Conservation (phyloP, 2,329 filamentous ascomycete genomes). For the Neofusicoccum laricinum region DNA sequence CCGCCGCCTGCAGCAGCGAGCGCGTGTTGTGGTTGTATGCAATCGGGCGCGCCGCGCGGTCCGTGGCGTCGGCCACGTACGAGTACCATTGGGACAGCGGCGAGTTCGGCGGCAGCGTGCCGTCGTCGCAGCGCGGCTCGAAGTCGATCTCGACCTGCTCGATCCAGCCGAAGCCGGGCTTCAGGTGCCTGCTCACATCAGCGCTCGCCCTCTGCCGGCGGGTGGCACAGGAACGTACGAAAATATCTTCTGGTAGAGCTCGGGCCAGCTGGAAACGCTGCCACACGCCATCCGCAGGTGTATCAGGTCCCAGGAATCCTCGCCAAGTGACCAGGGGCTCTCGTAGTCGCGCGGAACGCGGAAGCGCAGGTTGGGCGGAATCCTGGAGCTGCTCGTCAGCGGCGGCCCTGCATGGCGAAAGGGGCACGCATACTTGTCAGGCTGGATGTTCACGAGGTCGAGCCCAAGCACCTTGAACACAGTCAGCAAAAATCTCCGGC, state of each 20-base stretch:
- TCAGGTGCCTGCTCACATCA: slow-evolving; percentile 61
- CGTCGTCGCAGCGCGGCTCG: slow-evolving; percentile 68
- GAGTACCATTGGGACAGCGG: slow-evolving; percentile 67
- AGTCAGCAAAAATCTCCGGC: slow-evolving; percentile 13
- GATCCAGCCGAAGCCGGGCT: slow-evolving; percentile 70
- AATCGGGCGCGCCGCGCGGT: slow-evolving; percentile 62
- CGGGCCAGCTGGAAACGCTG: slow-evolving; percentile 72
- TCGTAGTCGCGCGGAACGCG: slow-evolving; percentile 72
- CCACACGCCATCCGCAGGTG: slow-evolving; percentile 78
- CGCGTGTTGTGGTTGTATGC: slow-evolving; percentile 62
- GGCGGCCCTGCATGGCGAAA: not conserved
- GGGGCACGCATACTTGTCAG: slow-evolving; percentile 45
- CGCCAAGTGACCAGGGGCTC: slow-evolving; percentile 65
- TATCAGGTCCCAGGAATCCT: slow-evolving; percentile 75
- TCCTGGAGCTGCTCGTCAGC: slow-evolving; percentile 49
- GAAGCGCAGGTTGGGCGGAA: slow-evolving; percentile 67
- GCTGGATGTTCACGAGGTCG: slow-evolving; percentile 62
- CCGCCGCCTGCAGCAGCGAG: slow-evolving; percentile 62
- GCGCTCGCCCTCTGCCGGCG: not conserved
- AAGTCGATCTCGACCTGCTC: slow-evolving; percentile 92
- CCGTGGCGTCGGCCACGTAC: slow-evolving; percentile 66
- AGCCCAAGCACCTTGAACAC: slow-evolving; percentile 53
- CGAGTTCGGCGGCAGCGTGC: slow-evolving; percentile 56
- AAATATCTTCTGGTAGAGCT: slow-evolving; percentile 69
- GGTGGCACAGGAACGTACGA: slow-evolving; percentile 47